A percentile compares a stretch with the other conserved stretches of the same genome.
These are phyloP conservation scores for Sphagnurus paluster DNA, from an alignment of 1,284 basidiomycete genomes.

Conservation along the genomic window DNA sequence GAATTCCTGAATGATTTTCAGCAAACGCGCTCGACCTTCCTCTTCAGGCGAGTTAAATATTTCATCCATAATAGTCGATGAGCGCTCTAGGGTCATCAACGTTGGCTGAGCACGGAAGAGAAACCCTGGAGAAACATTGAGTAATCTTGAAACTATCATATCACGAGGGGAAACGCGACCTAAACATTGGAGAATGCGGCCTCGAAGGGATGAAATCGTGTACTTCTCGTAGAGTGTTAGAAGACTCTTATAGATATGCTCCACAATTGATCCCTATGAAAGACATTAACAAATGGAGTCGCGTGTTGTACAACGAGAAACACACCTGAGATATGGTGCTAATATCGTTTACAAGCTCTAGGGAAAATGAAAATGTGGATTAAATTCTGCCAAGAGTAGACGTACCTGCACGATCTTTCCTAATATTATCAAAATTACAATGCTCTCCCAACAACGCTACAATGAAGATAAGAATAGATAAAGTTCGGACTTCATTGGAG, in stretches of 20 bases:
- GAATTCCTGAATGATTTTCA: conserved; percentile 92
- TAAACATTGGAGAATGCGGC: conserved; percentile 77
- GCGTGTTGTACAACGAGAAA: conserved; percentile 5
- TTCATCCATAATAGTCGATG: conserved; percentile 85
- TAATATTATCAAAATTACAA: conserved; percentile 82
- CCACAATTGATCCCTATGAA: conserved; percentile 69
- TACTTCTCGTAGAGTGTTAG: conserved; percentile 71
- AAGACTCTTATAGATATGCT: conserved; percentile 77
- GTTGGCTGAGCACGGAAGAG: conserved; percentile 91
- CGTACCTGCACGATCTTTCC: conserved; percentile 57
- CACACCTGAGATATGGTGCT: conserved; percentile 59
- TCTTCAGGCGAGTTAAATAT: conserved; percentile 76
- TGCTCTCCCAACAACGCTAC: conserved; percentile 85
- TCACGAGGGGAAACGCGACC: conserved; percentile 43
- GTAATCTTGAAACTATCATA: not conserved
- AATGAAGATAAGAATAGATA: conserved; percentile 75
- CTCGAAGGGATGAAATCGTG: conserved; percentile 52
- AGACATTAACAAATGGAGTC: too few species aligned
- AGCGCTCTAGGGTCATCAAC: conserved; percentile 78
- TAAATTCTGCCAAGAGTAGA: conserved; percentile 2
- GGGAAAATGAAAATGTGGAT: not conserved
- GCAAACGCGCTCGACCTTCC: conserved; percentile 71
- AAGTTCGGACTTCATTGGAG: conserved; percentile 33
- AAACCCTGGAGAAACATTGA: conserved; percentile 55
- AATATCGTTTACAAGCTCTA: conserved; percentile 60